Percentiles rank a stretch among this genome's conserved stretches.
Evolutionary conservation across 805 yeast genomes (phyloP).

Genomic region (Candida broadrunensis): DNA sequence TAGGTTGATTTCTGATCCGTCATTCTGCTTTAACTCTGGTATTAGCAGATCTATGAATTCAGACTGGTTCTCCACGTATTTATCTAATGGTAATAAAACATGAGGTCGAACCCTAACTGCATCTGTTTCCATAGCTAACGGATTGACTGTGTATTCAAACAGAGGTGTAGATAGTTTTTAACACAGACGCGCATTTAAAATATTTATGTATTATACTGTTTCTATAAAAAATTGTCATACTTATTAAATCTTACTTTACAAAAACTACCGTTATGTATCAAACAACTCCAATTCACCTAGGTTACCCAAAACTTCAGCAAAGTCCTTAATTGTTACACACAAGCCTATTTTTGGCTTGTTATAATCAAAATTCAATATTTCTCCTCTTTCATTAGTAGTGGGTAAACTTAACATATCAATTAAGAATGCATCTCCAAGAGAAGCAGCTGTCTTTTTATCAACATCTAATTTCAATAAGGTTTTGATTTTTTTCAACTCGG

Average conservation of each 20-base stretch:
- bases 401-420: slow-evolving; percentile 41
- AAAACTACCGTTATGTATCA: not conserved
- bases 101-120: not conserved
- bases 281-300: slow-evolving; percentile 31
- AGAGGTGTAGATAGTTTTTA: too few relatives aligned
- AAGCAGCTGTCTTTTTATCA: slow-evolving; percentile 8
- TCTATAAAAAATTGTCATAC: too few relatives aligned
- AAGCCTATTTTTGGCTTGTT: slow-evolving; percentile 21
- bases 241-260: too few relatives aligned
- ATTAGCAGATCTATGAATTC: slow-evolving; percentile 5
- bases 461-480: slow-evolving; percentile 25
- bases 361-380: slow-evolving; percentile 26
- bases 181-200: too few relatives aligned
- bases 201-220: too few relatives aligned
- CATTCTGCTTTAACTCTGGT: slow-evolving; percentile 5
- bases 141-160: too few relatives aligned
- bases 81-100: slow-evolving; percentile 3
- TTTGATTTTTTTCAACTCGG: slow-evolving; percentile 30
- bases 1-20: slow-evolving; percentile 15
- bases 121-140: not conserved
- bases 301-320: slow-evolving; percentile 39
- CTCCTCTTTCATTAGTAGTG: slow-evolving; percentile 25
- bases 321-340: slow-evolving; percentile 33
- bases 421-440: slow-evolving; percentile 28
- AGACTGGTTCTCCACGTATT: slow-evolving; percentile 1